Conservation (phyloP, 1,139 yeast species). For the Lodderomyces pseudojiufengensis region DNA sequence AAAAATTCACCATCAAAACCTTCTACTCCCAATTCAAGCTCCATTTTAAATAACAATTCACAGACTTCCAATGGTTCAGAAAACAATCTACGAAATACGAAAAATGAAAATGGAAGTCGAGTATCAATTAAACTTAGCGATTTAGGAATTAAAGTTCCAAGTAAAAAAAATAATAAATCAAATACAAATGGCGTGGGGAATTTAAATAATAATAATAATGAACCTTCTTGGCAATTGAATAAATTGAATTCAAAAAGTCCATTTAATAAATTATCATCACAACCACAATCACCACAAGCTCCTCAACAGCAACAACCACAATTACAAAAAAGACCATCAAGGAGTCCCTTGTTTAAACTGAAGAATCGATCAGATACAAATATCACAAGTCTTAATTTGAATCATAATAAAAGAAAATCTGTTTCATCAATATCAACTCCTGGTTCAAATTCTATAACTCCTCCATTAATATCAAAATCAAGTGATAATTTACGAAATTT, state of each 20-base stretch:
- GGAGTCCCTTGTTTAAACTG: not conserved
- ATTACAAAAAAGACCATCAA: not conserved
- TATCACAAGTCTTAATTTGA: conserved; percentile 1
- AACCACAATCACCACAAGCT: not conserved
- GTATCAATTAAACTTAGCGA: no score
- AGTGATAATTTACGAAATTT: conserved; percentile 6
- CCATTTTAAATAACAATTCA: no score
- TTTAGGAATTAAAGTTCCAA: not conserved
- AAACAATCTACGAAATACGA: no score
- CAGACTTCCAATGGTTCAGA: no score
- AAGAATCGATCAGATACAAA: conserved; percentile 3
- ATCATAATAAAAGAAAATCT: conserved; percentile 3
- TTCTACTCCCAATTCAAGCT: no score
- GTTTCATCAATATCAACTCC: conserved; percentile 1
- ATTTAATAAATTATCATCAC: not conserved
- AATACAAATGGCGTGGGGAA: not conserved
- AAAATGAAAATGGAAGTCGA: no score
- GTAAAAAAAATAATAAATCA: not conserved
- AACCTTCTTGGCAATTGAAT: conserved; percentile 1
- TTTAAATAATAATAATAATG: not conserved
- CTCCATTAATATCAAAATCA: conserved; percentile 4
- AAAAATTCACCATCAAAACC: no score
- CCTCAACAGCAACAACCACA: not conserved
- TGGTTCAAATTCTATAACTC: not conserved
- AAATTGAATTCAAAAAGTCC: not conserved